Percentiles rank a stretch among this genome's conserved stretches.
phyloP scores from a whole-genome alignment of 331 rosid species.

The Erythrophleum ivorense region DNA sequence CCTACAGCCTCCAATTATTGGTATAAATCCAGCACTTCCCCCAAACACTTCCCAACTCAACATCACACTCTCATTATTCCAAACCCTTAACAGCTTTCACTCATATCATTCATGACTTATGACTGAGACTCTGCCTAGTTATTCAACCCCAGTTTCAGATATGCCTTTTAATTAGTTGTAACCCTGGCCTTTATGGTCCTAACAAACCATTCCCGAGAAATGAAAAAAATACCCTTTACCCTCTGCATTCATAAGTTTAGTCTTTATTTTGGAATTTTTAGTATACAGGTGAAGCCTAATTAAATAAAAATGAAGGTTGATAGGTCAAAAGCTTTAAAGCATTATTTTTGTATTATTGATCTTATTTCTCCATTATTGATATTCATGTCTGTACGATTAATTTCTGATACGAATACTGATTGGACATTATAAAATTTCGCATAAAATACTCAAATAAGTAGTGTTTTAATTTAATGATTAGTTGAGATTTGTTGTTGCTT shows the following conservation, averaged over 20 bases:
- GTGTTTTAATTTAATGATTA: constrained; percentile 20
- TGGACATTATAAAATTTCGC: background rate
- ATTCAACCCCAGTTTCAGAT: background rate
- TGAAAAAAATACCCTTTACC: background rate
- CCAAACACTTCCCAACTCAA: constrained; percentile 24
- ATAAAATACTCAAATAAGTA: constrained; percentile 8
- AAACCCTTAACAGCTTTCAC: background rate
- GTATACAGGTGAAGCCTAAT: background rate
- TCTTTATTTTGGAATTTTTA: background rate
- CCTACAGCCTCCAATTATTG: constrained; percentile 60
- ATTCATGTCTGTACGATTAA: background rate
- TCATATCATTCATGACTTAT: background rate
- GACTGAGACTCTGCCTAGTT: background rate
- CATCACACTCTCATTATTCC: constrained; percentile 40
- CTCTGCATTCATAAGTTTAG: constrained; percentile 11
- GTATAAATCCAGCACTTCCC: constrained; percentile 38
- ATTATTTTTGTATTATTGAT: background rate
- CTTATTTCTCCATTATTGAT: background rate
- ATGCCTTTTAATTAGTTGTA: constrained; percentile 22
- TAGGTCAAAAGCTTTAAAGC: background rate
- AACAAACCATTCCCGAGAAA: constrained; percentile 2
- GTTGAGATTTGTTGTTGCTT: constrained; percentile 8
- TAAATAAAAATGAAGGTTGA: background rate
- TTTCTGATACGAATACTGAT: background rate
- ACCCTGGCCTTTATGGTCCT: constrained; percentile 5